Evolutionary conservation across 352 stramenopile genomes (phyloP), one percentile per base, ranked within the genome.

Genomic region (Phytophthora sansomeana): DNA sequence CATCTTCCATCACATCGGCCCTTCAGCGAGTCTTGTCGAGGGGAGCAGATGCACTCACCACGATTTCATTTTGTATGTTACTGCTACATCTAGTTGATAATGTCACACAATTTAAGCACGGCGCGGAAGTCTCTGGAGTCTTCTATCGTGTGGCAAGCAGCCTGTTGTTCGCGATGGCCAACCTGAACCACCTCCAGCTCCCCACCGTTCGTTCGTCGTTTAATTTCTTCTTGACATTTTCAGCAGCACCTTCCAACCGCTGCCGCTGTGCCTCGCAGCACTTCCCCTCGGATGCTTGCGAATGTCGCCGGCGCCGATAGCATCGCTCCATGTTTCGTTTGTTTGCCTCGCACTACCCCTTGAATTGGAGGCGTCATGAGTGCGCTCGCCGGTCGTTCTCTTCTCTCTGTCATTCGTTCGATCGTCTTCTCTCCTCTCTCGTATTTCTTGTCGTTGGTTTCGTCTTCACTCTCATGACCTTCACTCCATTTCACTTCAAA

Each of bases 291-390:
- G 58, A 61, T 76, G 47, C 57, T 73, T 39, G 41, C 63, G 51
- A 61, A 55, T 67, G 29, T 63, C 33, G 47, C 53, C 56, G 36
- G 44, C 51, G 35, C n/a, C 55, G 21, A 19, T 54, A 30, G 63
- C 49, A 72, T 14, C 19, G 28, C 63, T 57, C 69, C 59, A 51
- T 62, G 30, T 48, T 24, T 63, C 57, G 39, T 68, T 72, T 58
- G 63, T n/a, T n/a, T n/a, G n/a, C 68, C 68, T 76, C 52, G 26
- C 68, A 57, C 41, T 73, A 69, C 56, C 68, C 53, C 32, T 76
- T 66, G 68, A 68, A 66, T 68, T 51, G 57, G 48, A 75, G 52
- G 68, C 68, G 41, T 69, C 28, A 63, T 41, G 68, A 72, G 38
- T 32, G 24, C 58, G 53, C 52, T 60, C 14, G 44, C 49, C 35